phyloP scores from a whole-genome alignment of 2,329 filamentous ascomycete species.

The Diaporthe longicolla region DNA sequence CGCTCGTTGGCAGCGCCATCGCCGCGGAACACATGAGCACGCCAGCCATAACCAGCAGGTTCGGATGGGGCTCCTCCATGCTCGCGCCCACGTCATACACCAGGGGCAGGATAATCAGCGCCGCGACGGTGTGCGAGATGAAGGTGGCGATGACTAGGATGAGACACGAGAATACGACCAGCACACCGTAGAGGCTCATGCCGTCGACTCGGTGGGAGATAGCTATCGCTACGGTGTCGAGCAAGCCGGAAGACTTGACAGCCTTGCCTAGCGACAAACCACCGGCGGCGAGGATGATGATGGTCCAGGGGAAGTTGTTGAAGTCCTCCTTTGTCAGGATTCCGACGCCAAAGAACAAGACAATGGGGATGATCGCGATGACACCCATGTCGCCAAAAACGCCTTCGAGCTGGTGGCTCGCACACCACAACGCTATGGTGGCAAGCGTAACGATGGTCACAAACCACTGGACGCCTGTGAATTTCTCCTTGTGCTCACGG shows the following conservation, averaged over 20 bases:
- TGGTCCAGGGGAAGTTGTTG: slow-evolving; percentile 99
- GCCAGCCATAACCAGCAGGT: slow-evolving; percentile 93
- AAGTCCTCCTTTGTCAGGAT: slow-evolving; percentile 99
- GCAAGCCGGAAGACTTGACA: slow-evolving; percentile 90
- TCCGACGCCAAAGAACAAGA: slow-evolving; percentile 95
- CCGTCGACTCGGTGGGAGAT: slow-evolving; percentile 83
- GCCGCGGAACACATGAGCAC: slow-evolving; percentile 98
- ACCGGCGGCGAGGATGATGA: slow-evolving; percentile 97
- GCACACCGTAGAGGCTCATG: slow-evolving; percentile 86
- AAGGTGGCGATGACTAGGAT: slow-evolving; percentile 97
- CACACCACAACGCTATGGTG: slow-evolving; percentile 94
- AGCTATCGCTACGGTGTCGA: slow-evolving; percentile 85
- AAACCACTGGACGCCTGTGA: slow-evolving; percentile 93
- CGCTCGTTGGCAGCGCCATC: slow-evolving; percentile 95
- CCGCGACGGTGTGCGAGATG: slow-evolving; percentile 97
- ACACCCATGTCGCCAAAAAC: slow-evolving; percentile 99
- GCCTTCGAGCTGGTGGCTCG: slow-evolving; percentile 87
- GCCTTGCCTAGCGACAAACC: slow-evolving; percentile 94
- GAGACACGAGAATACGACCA: slow-evolving; percentile 86
- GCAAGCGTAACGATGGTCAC: slow-evolving; percentile 85
- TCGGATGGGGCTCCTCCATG: slow-evolving; percentile 93
- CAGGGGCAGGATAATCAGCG: slow-evolving; percentile 92
- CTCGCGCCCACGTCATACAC: slow-evolving; percentile 86
- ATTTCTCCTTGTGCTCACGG: slow-evolving; percentile 87
- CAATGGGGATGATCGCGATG: slow-evolving; percentile 94